Base-by-base conservation (phyloP, 2,329 filamentous ascomycete species). In the Alternaria arbusti region DNA sequence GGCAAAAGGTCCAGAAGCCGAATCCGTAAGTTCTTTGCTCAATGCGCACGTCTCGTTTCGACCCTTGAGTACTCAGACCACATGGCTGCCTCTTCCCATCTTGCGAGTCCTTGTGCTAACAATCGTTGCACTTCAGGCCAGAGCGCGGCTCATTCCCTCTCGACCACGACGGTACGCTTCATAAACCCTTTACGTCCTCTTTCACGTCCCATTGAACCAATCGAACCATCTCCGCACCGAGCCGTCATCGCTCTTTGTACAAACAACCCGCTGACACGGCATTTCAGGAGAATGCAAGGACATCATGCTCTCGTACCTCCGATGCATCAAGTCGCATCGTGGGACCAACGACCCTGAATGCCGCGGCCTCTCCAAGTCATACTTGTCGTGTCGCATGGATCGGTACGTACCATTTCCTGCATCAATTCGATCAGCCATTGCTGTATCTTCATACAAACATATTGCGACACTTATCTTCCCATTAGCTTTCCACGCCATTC, bases 141-240 rank as follows among this genome's bases (percentile, higher is more conserved):
- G 92, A 97, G 79, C 90, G 94, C 73, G 95, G 95, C 59, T 96
- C 93, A 74, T 98, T 98, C 77, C 95, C 95, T n/a, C 88, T 98
- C 59, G 95, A 98, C 80, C 94, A 97, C 74, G 94, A 97, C 80
- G 93, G 88, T 90, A 82, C 54, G 76, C 63, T 57, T 40, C 22
- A 9, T 26, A 3, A 12, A 5, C 4, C 20, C 32, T 57, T 28
- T 61, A 92, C 90, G 91, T 75, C n/a, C 15, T 43, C 20, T 32
- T 57, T 28, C 60, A 92, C 90, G 91, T 75, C n/a, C 15, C 40
- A 49, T 10, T 22, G 43, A 13, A 40, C 40, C 25, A 15, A 8
- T 17, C 36, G 45, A 15, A 32, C 54, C 44, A 40, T 47, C 54
- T 43, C 32, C 51, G 28, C 49, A 60, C 43, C 49, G 13, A 26